phyloP scores from a whole-genome alignment of 768 basidiomycete species.

The Boletus rubescentipes region DNA sequence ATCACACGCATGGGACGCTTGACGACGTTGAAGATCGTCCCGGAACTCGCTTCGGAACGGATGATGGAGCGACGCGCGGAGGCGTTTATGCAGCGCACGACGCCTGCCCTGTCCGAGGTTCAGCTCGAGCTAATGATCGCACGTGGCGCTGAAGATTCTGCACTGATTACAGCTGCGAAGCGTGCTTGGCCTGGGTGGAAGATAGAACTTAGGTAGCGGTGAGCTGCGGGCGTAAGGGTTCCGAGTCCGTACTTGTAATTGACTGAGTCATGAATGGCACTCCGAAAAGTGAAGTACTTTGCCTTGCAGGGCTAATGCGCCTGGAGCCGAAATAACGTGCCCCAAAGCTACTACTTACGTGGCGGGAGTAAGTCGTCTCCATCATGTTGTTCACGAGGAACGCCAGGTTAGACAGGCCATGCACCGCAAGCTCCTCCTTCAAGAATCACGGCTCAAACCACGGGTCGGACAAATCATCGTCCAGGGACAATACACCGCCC shows the following conservation, averaged over 20 bases:
- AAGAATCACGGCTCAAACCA: not conserved
- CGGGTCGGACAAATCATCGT: not conserved
- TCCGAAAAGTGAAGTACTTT: too few relatives aligned
- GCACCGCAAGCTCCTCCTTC: conserved; percentile 2
- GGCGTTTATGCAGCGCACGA: not conserved
- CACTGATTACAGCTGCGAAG: not conserved
- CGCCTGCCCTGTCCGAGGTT: not conserved
- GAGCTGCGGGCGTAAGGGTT: too few relatives aligned
- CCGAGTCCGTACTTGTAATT: too few relatives aligned
- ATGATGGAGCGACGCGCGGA: conserved; percentile 8
- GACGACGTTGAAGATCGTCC: not conserved
- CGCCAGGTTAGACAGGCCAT: not conserved
- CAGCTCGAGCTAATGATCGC: not conserved
- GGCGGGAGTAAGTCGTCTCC: not conserved
- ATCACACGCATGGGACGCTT: conserved; percentile 6
- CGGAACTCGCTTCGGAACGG: not conserved
- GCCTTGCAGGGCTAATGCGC: too few relatives aligned
- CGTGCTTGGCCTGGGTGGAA: conserved; percentile 7
- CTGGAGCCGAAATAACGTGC: too few relatives aligned
- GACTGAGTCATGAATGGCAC: too few relatives aligned
- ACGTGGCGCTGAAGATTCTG: not conserved
- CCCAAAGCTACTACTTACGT: too few relatives aligned
- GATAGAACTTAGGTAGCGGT: not conserved
- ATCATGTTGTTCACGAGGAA: too few relatives aligned
- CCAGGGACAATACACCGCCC: not conserved